phyloP scores from a whole-genome alignment of 1,284 basidiomycete species.

The Xanthoconium separans region DNA sequence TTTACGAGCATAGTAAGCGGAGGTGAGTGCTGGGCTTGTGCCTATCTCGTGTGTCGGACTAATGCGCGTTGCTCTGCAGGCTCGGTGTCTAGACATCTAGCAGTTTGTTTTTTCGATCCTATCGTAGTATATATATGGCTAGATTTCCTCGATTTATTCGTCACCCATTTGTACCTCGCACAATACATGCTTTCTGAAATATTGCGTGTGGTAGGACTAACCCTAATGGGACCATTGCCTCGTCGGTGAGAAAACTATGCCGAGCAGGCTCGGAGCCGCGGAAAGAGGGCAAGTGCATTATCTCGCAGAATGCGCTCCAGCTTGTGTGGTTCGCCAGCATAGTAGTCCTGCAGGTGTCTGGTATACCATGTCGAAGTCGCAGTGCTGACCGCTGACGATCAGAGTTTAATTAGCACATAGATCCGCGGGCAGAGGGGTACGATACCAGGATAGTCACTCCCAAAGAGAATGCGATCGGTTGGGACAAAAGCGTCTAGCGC shows the following conservation, averaged over 20 bases:
- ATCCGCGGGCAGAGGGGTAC: background rate
- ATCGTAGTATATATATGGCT: slow-evolving; percentile 20
- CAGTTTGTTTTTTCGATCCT: slow-evolving; percentile 9
- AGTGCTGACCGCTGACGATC: slow-evolving; percentile 50
- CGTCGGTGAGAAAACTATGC: background rate
- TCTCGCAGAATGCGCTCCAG: slow-evolving; percentile 41
- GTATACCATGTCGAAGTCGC: slow-evolving; percentile 61
- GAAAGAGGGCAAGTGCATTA: slow-evolving; percentile 53
- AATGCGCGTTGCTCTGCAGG: slow-evolving; percentile 29
- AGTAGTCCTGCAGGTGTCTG: slow-evolving; percentile 47
- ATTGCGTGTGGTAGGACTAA: slow-evolving; percentile 10
- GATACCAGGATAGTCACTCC: slow-evolving; percentile 72
- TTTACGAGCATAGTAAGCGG: slow-evolving; percentile 81
- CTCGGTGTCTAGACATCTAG: slow-evolving; percentile 44
- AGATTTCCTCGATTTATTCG: slow-evolving; percentile 28
- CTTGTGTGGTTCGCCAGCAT: slow-evolving; percentile 34
- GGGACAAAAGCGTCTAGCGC: slow-evolving; percentile 49
- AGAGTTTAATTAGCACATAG: slow-evolving; percentile 3
- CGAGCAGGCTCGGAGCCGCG: slow-evolving; percentile 25
- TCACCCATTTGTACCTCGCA: slow-evolving; percentile 29
- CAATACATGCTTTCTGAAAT: slow-evolving; percentile 20
- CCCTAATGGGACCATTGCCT: background rate
- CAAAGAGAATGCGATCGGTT: slow-evolving; percentile 55
- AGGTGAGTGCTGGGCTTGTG: slow-evolving; percentile 46
- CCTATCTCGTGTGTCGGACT: slow-evolving; percentile 4